Evolutionary conservation across 306 rosid species (phyloP).

Genomic region (Cercis canadensis): DNA sequence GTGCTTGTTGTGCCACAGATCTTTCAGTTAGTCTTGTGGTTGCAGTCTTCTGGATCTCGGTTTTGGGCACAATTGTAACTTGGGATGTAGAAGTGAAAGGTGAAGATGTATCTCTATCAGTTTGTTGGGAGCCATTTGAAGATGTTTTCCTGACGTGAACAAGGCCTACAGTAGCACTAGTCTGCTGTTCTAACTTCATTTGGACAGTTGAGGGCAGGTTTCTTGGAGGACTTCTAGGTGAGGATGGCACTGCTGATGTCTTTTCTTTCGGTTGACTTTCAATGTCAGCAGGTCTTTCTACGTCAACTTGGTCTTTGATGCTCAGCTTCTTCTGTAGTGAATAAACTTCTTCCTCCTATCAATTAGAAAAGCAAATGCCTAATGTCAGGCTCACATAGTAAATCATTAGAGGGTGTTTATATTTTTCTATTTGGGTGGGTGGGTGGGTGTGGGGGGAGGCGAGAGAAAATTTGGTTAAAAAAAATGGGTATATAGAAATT

Average conservation of each 20-base stretch:
- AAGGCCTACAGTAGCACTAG: slow-evolving; percentile 48
- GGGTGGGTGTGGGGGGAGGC: no score
- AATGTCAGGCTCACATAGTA: slow-evolving; percentile 25
- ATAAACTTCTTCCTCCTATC: slow-evolving; percentile 63
- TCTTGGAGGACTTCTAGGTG: slow-evolving; percentile 61
- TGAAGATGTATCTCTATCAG: slow-evolving; percentile 53
- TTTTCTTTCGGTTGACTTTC: slow-evolving; percentile 66
- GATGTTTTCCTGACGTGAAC: slow-evolving; percentile 53
- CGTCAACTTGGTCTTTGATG: slow-evolving; percentile 61
- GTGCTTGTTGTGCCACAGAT: slow-evolving; percentile 52
- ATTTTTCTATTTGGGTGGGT: no score
- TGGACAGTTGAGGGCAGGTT: slow-evolving; percentile 44
- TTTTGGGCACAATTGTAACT: slow-evolving; percentile 51
- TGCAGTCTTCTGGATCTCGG: slow-evolving; percentile 61
- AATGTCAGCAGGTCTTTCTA: slow-evolving; percentile 55
- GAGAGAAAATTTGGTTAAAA: no score
- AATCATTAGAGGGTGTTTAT: background rate
- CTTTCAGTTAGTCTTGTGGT: slow-evolving; percentile 63
- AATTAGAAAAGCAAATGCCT: slow-evolving; percentile 43
- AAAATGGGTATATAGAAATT: background rate
- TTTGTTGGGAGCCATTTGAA: slow-evolving; percentile 52
- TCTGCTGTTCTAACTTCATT: slow-evolving; percentile 54
- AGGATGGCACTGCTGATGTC: slow-evolving; percentile 55
- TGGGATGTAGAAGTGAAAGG: slow-evolving; percentile 52
- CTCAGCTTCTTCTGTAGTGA: slow-evolving; percentile 59